A percentile compares a stretch with the other conserved stretches of the same genome.
These are phyloP conservation scores for Adenanthera pavonina DNA, from an alignment of 306 rosid species.

Conservation along the genomic window DNA sequence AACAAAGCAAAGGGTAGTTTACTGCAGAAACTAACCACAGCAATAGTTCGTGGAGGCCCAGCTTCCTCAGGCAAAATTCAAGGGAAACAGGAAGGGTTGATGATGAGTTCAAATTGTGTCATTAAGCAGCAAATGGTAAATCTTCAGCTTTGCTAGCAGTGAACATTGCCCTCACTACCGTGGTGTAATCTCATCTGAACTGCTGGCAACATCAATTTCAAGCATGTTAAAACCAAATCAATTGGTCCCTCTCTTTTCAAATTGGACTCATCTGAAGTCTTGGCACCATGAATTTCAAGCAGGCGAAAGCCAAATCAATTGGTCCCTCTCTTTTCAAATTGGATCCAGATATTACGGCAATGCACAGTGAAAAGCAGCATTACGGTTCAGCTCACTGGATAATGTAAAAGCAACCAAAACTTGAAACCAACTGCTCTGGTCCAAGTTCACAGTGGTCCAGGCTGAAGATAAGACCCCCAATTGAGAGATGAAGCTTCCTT, in stretches of 20 bases:
- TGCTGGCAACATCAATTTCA: conserved; percentile 9
- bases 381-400: neutral
- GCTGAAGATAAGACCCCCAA: conserved; percentile 13
- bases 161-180: conserved; percentile 12
- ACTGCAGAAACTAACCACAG: conserved; percentile 33
- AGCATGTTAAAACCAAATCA: conserved; percentile 24
- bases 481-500: conserved; percentile 25
- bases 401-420: neutral
- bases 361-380: neutral
- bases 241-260: conserved; percentile 5
- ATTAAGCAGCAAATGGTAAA: conserved; percentile 3
- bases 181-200: conserved; percentile 10
- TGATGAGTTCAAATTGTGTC: conserved; percentile 3
- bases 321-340: conserved; percentile 18
- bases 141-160: conserved; percentile 1
- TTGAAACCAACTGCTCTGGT: conserved; percentile 23
- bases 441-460: conserved; percentile 4
- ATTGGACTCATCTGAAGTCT: conserved; percentile 7
- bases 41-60: neutral
- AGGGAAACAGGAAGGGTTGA: neutral
- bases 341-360: conserved; percentile 13
- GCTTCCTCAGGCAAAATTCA: conserved; percentile 12
- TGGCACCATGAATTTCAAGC: conserved; percentile 19
- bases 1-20: conserved; percentile 21
- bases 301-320: conserved; percentile 14